Conservation (phyloP, 169 alveolate species). For the Plasmodium vivax region DNA sequence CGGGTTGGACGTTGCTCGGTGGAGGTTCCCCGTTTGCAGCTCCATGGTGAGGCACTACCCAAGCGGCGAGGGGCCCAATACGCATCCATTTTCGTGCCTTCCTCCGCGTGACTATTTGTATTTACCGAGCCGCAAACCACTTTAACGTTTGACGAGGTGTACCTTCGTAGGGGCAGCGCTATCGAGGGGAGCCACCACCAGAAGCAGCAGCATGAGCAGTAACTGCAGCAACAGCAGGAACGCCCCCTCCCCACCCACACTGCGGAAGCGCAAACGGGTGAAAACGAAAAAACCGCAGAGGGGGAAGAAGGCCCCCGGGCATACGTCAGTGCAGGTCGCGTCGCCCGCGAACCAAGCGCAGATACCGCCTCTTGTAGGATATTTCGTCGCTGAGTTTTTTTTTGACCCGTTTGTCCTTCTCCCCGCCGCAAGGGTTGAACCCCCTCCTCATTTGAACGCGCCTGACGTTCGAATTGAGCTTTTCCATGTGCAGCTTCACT, state of each 20-base stretch:
- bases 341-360: conserved; percentile 8
- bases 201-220: no score
- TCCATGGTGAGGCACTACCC: no score
- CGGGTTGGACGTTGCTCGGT: no score
- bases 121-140: not conserved
- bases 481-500: conserved; percentile 54
- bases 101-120: not conserved
- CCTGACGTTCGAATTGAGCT: conserved; percentile 17
- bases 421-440: not conserved
- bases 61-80: not conserved
- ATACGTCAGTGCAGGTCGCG: not conserved
- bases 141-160: not conserved
- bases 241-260: not conserved
- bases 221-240: no score
- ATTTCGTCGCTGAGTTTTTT: conserved; percentile 33
- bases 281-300: not conserved
- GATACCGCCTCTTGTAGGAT: conserved; percentile 59
- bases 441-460: conserved; percentile 32
- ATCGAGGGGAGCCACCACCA: not conserved
- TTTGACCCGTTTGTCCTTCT: conserved; percentile 1
- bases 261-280: not conserved
- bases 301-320: not conserved
- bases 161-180: not conserved
- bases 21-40: no score
- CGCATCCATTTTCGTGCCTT: not conserved